Base-by-base conservation (phyloP, 495 filamentous ascomycete genomes). In the Jackrogersella multiformis region DNA sequence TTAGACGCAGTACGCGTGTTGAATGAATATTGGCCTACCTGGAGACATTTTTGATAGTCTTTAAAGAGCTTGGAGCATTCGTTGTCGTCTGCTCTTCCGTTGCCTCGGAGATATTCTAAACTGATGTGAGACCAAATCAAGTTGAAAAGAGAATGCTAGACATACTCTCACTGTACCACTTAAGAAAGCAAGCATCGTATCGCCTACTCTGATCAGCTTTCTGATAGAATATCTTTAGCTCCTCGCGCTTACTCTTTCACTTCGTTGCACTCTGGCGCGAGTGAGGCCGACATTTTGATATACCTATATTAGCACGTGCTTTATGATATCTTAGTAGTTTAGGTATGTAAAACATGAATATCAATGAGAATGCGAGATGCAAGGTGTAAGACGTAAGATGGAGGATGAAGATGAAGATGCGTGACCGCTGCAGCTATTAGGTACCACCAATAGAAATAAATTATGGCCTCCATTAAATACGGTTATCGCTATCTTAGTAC, bases 101-200 rank as follows among this genome's bases (percentile, higher is more conserved):
- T 88, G 21, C 92, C 92, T 60, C 91, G 85, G 26, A 97, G 87
- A 70, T 94, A 97, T 80, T 95, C 93, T 96, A 59, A 12, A 21
- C 21, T 34, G 4, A 15, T 42, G 26, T 57, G 12, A 68, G 54
- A 70, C 64, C 24, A 73, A 44, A 48, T 49, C 2, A 23, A 20
- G 26, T 30, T 51, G 26, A 30, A 36, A 8, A 9, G 12, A 46
- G 24, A 64, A 10, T 35, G 36, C 38, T 39, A 58, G 15, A 76
- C 89, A 51, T 81, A 94, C 93, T 96, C 76, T 97, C 93, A 71
- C 92, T 96, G 77, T 97, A 97, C 93, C 93, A 97, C 75, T 94
- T 96, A 39, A 97, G 78, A 70, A 97, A 97, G 77, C 93, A 97
- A 45, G 87, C 91, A 73, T 97, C 93, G 75, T 97, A 97, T 73